Base-by-base conservation (phyloP, 352 stramenopile genomes). In the Globisporangium spiculum region DNA sequence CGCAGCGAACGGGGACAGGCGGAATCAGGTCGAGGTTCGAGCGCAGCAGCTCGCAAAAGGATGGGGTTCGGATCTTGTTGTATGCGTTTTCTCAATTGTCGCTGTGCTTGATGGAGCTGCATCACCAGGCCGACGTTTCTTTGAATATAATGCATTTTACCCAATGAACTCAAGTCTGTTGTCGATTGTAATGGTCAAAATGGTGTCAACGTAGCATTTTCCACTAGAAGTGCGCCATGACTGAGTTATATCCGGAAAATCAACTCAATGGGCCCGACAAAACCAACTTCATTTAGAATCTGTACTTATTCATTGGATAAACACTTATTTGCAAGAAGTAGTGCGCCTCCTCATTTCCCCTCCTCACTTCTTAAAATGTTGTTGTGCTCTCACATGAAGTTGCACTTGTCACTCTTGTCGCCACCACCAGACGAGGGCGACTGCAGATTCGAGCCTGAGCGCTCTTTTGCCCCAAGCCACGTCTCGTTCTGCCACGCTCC, bases 341-440 rank as follows among this genome's bases (percentile, higher is more conserved):
- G 38, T 7, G 12, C 12, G 12, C 38, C 16, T 46, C 38, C 12
- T 46, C 10, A 44, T 41, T 41, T 18, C 36, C 36, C 36, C 36
- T 36, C 32, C 32, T 36, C 38, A 46, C 12, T 46, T 46, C 38
- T 20, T 46, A 46, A 46, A 46, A 46, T 18, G 38, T 4, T 18
- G 38, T 18, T 46, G 12, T 46, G 0, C 24, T 32, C 30, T 71
- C 59, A 71, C 66, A 67, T 71, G 60, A 66, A 58, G 38, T 53
- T 60, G 53, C 66, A 71, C 12, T 65, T 65, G 5, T 60, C 18
- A 36, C 34, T 41, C 57, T 48, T 61, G 30, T 30, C 30, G 1
- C 52, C 53, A 26, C 53, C 16, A 60, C 16, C 7, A 22, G 27
- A 26, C 27, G 27, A 41, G 3, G 54, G 3, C 16, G 18, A 52